Conservation (phyloP, 495 filamentous ascomycete genomes). For the Echria macrotheca region DNA sequence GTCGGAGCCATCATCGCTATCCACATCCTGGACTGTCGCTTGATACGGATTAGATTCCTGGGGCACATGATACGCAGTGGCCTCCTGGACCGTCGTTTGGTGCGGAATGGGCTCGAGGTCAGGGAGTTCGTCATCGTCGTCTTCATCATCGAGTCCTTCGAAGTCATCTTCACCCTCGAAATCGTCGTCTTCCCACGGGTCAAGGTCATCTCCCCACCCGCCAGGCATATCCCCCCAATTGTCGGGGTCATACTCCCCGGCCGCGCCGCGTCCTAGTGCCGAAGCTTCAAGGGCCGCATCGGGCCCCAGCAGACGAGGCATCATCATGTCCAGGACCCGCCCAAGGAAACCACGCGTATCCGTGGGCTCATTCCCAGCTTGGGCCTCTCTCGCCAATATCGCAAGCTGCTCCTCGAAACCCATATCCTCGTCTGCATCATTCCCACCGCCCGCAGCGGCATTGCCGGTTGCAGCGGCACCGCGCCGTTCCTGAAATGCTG, state of each 20-base stretch:
- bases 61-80: too few relatives aligned
- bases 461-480: too few relatives aligned
- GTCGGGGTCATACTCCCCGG: too few relatives aligned
- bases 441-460: too few relatives aligned
- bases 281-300: too few relatives aligned
- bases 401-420: background rate
- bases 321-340: background rate
- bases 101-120: too few relatives aligned
- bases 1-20: too few relatives aligned
- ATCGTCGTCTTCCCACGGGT: conserved; percentile 14
- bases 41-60: too few relatives aligned
- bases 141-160: too few relatives aligned
- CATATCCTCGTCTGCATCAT: background rate
- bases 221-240: background rate
- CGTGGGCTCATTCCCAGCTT: background rate
- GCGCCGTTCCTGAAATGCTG: background rate
- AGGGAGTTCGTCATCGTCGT: background rate
- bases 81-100: too few relatives aligned
- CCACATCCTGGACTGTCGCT: too few relatives aligned
- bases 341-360: background rate
- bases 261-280: too few relatives aligned
- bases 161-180: conserved; percentile 17
- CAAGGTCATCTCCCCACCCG: conserved; percentile 12
- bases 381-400: background rate
- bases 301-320: background rate